Base-by-base conservation (phyloP, 2,329 filamentous ascomycete genomes). In the Diaporthe amygdali region DNA sequence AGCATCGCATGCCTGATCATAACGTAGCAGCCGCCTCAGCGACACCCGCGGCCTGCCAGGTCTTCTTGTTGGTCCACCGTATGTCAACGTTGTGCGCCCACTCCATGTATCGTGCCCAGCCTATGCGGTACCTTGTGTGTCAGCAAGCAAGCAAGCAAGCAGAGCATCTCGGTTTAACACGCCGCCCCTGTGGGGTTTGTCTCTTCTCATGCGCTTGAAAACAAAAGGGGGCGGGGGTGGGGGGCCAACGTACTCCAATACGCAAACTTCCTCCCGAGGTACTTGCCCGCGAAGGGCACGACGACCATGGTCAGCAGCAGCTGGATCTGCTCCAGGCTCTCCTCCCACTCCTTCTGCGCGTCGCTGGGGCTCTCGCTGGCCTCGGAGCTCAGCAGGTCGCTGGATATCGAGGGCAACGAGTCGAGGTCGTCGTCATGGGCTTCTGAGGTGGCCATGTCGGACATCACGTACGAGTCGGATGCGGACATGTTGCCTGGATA, bases 341-440 rank as follows among this genome's bases (percentile, higher is more conserved):
- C 94, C 77, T 96, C 93, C 96, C 96, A 99, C 83, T 99, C 96
- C 73, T 90, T 89, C 82, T 99, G 96, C 12, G 96, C 96, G 79
- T 98, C 96, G 52, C 52, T 68, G 41, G 52, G 59, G 47, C 93
- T 94, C 39, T 84, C 86, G 75, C 85, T 85, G 64, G 84, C 77
- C 44, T 92, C 90, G 64, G 87, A 87, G 68, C 82, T 75, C 52
- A 83, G 82, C 59, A 84, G 82, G 72, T 84, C 82, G 74, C 85
- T 89, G 22, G 88, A 87, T 59, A 87, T 84, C 68, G 91, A 92
- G 27, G 91, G 90, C 27, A 93, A 85, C 68, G 90, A 91, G 79
- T 91, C 89, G 76, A 92, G 77, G 7, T 91, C 89, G 75, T 90
- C 87, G 69, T 86, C 83, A 70, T 90, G 87, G 72, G 85, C 82